These are phyloP conservation scores for Aspergillus avenaceus DNA, from an alignment of 495 filamentous ascomycete genomes.

Conservation along the genomic window DNA sequence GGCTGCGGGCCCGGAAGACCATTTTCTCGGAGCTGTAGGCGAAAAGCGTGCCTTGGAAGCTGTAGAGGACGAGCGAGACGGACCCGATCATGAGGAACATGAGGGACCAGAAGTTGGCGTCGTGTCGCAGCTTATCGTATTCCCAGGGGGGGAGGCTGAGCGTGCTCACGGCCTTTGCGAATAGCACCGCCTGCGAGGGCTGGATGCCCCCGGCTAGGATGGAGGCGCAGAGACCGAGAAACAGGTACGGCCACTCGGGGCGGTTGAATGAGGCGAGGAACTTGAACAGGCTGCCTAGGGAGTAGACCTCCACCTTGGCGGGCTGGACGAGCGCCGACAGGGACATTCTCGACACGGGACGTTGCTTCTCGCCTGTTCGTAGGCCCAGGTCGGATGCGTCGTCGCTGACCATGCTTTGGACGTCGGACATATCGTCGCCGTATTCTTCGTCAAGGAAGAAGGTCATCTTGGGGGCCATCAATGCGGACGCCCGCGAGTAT, in stretches of 20 bases:
- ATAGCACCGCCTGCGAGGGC: conserved; percentile 86
- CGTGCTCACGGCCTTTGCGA: conserved; percentile 76
- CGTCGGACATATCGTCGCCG: conserved; percentile 3
- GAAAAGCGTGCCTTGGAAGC: conserved; percentile 66
- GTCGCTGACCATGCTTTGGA: background rate
- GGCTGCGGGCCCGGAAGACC: conserved; percentile 72
- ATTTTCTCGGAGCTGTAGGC: conserved; percentile 80
- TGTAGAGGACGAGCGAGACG: conserved; percentile 65
- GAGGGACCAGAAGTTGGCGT: conserved; percentile 81
- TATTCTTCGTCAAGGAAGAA: conserved; percentile 15
- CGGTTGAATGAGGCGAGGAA: conserved; percentile 80
- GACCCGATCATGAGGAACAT: conserved; percentile 94
- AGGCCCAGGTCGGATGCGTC: conserved; percentile 13
- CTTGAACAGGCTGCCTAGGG: conserved; percentile 76
- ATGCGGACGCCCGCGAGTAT: background rate
- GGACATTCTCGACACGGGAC: conserved; percentile 1
- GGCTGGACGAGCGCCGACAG: background rate
- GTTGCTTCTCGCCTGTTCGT: background rate
- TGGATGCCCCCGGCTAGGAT: conserved; percentile 79
- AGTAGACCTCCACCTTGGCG: conserved; percentile 49
- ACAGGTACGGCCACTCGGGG: conserved; percentile 66
- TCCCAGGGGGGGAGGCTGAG: conserved; percentile 48
- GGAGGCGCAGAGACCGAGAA: conserved; percentile 72
- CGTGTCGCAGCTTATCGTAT: conserved; percentile 52
- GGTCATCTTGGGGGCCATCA: background rate